A percentile compares a stretch with the other conserved stretches of the same genome.
These are phyloP conservation scores for Pilaira anomala DNA, from an alignment of 192 early-diverging fungal genomes.

Conservation along the genomic window DNA sequence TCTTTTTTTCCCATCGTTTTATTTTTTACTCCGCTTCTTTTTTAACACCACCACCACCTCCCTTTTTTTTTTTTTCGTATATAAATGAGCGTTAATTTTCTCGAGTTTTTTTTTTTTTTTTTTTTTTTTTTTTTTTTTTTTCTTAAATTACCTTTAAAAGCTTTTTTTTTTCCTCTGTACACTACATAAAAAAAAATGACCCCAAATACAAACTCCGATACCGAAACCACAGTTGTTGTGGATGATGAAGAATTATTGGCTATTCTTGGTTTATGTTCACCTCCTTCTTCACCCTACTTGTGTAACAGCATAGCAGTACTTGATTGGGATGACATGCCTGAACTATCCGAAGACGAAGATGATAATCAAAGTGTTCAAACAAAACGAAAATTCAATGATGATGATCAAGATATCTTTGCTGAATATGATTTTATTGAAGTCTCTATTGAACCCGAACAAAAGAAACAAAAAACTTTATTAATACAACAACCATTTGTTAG, in stretches of 20 bases:
- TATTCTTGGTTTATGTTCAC: conserved; percentile 17
- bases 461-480: background rate
- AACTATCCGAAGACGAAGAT: conserved; percentile 24
- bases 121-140: conserved; percentile 8
- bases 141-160: background rate
- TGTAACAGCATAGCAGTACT: background rate
- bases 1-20: background rate
- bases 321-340: conserved; percentile 28
- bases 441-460: conserved; percentile 2
- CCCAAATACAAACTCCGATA: background rate
- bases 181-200: conserved; percentile 1
- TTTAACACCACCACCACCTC: background rate
- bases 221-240: conserved; percentile 15
- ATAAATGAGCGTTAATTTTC: too few relatives aligned
- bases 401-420: conserved; percentile 23
- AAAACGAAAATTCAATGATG: conserved; percentile 9
- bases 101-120: background rate
- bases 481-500: background rate
- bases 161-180: too few relatives aligned
- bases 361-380: conserved; percentile 4
- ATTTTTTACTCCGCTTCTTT: background rate
- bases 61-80: too few relatives aligned
- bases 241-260: conserved; percentile 24
- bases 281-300: background rate
- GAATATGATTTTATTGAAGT: conserved; percentile 27